Conservation (phyloP, 2,329 filamentous ascomycete genomes). For the Rhexocercosporidium sp. region DNA sequence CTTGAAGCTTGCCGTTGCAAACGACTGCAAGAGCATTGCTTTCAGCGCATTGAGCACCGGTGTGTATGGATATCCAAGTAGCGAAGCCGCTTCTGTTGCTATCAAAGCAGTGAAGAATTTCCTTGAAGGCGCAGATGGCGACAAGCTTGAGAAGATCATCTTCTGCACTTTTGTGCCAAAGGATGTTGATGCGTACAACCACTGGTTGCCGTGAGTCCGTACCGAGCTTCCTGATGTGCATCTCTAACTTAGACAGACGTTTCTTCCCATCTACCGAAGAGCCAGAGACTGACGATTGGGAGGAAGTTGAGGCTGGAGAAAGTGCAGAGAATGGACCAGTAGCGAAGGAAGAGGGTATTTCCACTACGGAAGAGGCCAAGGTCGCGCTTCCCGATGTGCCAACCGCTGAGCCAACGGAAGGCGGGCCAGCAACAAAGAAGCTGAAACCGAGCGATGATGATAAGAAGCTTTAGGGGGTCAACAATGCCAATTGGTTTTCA, state of each 20-base stretch:
- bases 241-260: slow-evolving; percentile 42
- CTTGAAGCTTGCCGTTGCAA: slow-evolving; percentile 72
- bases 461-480: slow-evolving; percentile 16
- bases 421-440: slow-evolving; percentile 43
- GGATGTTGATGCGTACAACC: slow-evolving; percentile 75
- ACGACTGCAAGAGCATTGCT: slow-evolving; percentile 72
- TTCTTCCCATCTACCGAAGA: slow-evolving; percentile 54
- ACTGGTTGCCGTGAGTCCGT: slow-evolving; percentile 71
- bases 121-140: slow-evolving; percentile 52
- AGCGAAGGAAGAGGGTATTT: slow-evolving; percentile 14
- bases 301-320: slow-evolving; percentile 19
- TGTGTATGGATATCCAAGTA: slow-evolving; percentile 83
- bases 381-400: slow-evolving; percentile 46
- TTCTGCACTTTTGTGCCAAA: slow-evolving; percentile 85
- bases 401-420: slow-evolving; percentile 42
- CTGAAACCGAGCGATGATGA: slow-evolving; percentile 38
- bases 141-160: slow-evolving; percentile 72
- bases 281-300: slow-evolving; percentile 13
- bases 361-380: slow-evolving; percentile 34
- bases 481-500: slow-evolving; percentile 18
- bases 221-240: not conserved
- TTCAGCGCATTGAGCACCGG: slow-evolving; percentile 89
- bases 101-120: slow-evolving; percentile 62
- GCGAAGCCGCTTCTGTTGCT: slow-evolving; percentile 74
- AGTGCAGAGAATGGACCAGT: slow-evolving; percentile 20